Evolutionary conservation across 257 asterid species (phyloP), one percentile per base, ranked within the genome.

Genomic region (Thymus quinquecostatus): DNA sequence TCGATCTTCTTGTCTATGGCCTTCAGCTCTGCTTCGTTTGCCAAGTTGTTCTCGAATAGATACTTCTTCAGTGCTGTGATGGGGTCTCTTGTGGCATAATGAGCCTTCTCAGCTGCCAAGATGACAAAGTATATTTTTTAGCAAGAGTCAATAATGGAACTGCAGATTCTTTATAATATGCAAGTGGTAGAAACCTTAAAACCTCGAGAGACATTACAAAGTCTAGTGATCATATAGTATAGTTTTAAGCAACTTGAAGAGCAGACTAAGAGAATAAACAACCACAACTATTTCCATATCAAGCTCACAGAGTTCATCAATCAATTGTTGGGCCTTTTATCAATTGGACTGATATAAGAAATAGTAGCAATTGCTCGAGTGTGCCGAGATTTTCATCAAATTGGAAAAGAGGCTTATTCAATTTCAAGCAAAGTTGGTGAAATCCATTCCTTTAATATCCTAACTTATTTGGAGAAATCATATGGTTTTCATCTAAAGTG

Each of bases 101-200:
- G 89, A 56, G 96, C 95, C 87, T 93, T 93, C 87, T 93, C 96
- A 82, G 94, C 98, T 93, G 91, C 79, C 81, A 86, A 80, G 44
- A 75, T 58, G 71, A 66, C 55, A 2, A 14, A 64, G 40, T 54
- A 74, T 73, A 69, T 68, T 69, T 64, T 38, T 64, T 40, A 47
- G 34, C 12, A 50, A 32, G 75, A 32, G 6, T 13, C 33, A 11
- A 11, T 43, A 59, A 33, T 30, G 33, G 44, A 12, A 6, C 30
- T n/a, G 10, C 41, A 36, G 8, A 43, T 41, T 10, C 28, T 58
- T 58, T 43, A 58, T 58, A 29, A 10, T 10, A 47, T 27, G 8
- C 43, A 70, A 13, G 43, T 6, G 56, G 9, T 60, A 45, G 27
- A 44, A 70, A 47, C 50, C 34, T 12, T 63, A 29, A 53, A 13